Conservation (phyloP, 1,139 yeast genomes). For the Pichia cactophila region DNA sequence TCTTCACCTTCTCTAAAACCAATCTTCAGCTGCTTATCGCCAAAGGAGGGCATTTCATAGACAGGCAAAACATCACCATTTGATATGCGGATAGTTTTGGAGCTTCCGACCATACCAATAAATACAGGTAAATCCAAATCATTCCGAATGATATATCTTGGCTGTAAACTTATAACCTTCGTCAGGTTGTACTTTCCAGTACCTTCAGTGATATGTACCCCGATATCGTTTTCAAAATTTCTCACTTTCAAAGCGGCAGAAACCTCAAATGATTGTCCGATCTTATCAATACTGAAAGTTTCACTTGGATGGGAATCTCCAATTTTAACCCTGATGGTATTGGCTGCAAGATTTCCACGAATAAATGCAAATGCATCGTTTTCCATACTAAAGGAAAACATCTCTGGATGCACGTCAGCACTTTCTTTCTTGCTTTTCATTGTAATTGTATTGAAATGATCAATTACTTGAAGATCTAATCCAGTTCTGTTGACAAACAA, state of each 20-base stretch:
- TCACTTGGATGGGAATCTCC: conserved; percentile 72
- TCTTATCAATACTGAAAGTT: conserved; percentile 79
- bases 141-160: conserved; percentile 73
- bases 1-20: conserved; percentile 53
- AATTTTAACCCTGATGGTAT: conserved; percentile 62
- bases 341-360: conserved; percentile 35
- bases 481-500: conserved; percentile 77
- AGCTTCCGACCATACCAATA: conserved; percentile 64
- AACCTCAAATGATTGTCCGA: conserved; percentile 74
- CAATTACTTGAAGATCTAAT: conserved; percentile 50
- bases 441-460: conserved; percentile 44
- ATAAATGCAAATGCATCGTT: conserved; percentile 31
- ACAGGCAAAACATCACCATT: conserved; percentile 54
- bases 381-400: conserved; percentile 68
- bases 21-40: conserved; percentile 47
- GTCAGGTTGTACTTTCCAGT: conserved; percentile 73
- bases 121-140: conserved; percentile 48
- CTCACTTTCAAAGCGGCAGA: conserved; percentile 49
- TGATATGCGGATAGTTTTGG: conserved; percentile 37
- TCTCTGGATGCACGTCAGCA: conserved; percentile 43
- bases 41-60: conserved; percentile 47
- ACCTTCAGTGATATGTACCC: conserved; percentile 76
- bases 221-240: conserved; percentile 67
- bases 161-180: conserved; percentile 73
- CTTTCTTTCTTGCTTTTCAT: conserved; percentile 27